Conservation (phyloP, 1,284 basidiomycete species). For the Bondarzewia mesenterica region DNA sequence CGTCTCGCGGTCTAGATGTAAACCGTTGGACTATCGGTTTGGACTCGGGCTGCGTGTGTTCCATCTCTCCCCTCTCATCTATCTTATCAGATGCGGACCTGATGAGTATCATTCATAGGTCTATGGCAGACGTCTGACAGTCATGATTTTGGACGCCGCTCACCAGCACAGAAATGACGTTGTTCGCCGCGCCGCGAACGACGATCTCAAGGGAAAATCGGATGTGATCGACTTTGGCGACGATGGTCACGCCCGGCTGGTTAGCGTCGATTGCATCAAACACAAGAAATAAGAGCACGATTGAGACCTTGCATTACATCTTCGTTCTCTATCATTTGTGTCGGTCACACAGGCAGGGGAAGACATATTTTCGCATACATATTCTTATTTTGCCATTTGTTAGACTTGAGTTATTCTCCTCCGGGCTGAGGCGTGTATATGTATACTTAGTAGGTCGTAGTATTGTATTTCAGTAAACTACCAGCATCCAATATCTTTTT, state of each 20-base stretch:
- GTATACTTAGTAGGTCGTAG: no score
- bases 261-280: conserved; percentile 26
- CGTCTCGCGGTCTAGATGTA: conserved; percentile 66
- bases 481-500: no score
- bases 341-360: no score
- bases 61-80: no score
- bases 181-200: conserved; percentile 16
- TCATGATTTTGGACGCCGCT: conserved; percentile 40
- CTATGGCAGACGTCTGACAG: conserved; percentile 45
- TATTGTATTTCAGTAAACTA: no score
- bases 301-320: neutral
- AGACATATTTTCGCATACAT: no score
- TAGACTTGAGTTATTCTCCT: no score
- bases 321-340: neutral
- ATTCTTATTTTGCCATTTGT: no score
- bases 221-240: conserved; percentile 17
- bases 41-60: conserved; percentile 74
- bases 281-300: conserved; percentile 19
- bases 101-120: conserved; percentile 22
- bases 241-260: conserved; percentile 23
- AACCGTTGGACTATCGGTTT: conserved; percentile 75
- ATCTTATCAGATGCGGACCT: neutral
- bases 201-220: conserved; percentile 14
- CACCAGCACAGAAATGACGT: conserved; percentile 4
- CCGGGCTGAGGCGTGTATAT: no score